These are phyloP conservation scores for Conringia planisiliqua DNA, from an alignment of 345 rosid genomes.

Conservation along the genomic window DNA sequence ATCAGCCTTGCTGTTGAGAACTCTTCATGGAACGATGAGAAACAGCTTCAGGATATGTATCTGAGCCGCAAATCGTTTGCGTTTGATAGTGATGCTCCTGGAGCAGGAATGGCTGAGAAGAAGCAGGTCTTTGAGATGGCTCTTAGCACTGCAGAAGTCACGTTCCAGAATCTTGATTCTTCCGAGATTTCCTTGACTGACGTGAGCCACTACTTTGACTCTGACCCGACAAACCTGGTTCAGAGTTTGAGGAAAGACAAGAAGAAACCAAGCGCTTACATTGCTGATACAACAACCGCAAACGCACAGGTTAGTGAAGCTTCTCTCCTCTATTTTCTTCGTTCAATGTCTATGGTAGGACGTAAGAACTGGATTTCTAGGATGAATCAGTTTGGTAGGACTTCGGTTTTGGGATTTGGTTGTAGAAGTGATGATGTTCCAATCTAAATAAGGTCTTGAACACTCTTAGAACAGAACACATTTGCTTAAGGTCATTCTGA, in stretches of 20 bases:
- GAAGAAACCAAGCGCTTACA: slow-evolving; percentile 87
- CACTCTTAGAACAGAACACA: background rate
- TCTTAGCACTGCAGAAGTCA: slow-evolving; percentile 89
- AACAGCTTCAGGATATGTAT: slow-evolving; percentile 99
- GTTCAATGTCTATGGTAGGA: background rate
- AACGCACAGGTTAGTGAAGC: slow-evolving; percentile 75
- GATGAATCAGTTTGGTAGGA: background rate
- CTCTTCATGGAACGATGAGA: slow-evolving; percentile 99
- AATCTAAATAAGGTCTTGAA: background rate
- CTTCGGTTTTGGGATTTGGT: background rate
- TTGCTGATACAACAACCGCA: slow-evolving; percentile 96
- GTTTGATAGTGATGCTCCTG: slow-evolving; percentile 88
- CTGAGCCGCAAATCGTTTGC: slow-evolving; percentile 97
- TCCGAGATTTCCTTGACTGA: slow-evolving; percentile 96
- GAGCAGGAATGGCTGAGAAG: slow-evolving; percentile 90
- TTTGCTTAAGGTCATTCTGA: background rate
- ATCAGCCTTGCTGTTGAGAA: slow-evolving; percentile 93
- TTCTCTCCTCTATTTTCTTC: background rate
- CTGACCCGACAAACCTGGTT: slow-evolving; percentile 93
- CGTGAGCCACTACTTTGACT: slow-evolving; percentile 96
- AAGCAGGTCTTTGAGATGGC: slow-evolving; percentile 94
- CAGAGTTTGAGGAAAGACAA: slow-evolving; percentile 88
- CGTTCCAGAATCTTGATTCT: slow-evolving; percentile 96
- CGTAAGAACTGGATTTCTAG: background rate
- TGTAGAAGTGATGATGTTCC: background rate